Evolutionary conservation across 1,284 basidiomycete genomes (phyloP), one percentile per base, ranked within the genome.

Genomic region (Inonotus hispidus): DNA sequence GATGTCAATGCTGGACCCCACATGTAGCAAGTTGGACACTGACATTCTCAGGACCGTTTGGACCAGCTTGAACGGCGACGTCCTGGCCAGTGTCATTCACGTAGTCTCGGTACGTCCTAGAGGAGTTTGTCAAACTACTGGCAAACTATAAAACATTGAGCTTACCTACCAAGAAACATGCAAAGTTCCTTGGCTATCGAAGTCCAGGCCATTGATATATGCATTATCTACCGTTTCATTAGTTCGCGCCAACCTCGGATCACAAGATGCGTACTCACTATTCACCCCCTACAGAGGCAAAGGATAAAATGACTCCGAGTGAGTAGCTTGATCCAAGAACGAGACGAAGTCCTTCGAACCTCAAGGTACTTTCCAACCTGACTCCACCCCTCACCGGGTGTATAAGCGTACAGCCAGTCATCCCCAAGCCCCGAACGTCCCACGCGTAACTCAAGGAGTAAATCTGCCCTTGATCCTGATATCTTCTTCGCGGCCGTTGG

Each of bases 181-280:
- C n/a, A 77, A 65, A 19, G 67, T 69, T 21, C 74, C 73, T 6
- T 63, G 61, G 16, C 57, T 53, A 53, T 76, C 74, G 50, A 76
- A 74, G 66, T 79, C 77, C 10, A 79, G 65, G 0, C 77, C 77
- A 60, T 79, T 79, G 66, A 79, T 77, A 63, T 79, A 78, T 3
- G 74, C 74, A 64, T 76, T 77, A 63, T 77, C 75, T 77, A 55
- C 16, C 32, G 32, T 8, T 32, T 8, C 16, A n/a, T n/a, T 1
- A 16, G 19, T 43, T 43, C 37, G 45, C 23, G 27, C 45, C 52
- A 38, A 11, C 29, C 29, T 16, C 8, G n/a, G 21, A 38, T 19
- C 6, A 7, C 21, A 58, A 27, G 6, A 3, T 2, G n/a, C 16
- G 23, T 0, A 62, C 71, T 53, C 32, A 74, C 73, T 75, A 55